Conservation (phyloP, 225 moss, liverwort and hornwort genomes). For the Pseudisothecium myosuroides region DNA sequence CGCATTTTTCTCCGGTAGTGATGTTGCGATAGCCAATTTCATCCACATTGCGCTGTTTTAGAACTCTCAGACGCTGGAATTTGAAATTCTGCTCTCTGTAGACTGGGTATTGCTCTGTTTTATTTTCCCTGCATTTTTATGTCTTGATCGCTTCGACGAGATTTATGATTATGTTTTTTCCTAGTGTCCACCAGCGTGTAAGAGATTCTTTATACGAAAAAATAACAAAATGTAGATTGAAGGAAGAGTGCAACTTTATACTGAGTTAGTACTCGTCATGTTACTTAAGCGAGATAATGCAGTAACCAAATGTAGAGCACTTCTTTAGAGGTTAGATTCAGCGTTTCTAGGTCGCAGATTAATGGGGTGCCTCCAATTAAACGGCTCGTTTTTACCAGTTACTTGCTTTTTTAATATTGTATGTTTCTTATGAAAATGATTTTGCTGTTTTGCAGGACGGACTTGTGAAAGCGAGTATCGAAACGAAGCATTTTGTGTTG, state of each 20-base stretch:
- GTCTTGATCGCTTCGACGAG: background rate
- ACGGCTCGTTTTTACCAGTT: background rate
- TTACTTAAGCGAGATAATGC: too few species aligned
- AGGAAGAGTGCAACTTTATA: background rate
- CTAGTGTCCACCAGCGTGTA: background rate
- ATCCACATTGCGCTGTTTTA: background rate
- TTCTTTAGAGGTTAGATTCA: background rate
- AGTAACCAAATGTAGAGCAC: too few species aligned
- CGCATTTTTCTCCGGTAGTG: background rate
- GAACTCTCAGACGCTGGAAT: background rate
- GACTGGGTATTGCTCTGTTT: background rate
- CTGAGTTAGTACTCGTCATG: background rate
- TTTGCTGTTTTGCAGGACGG: conserved; percentile 35
- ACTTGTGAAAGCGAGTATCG: conserved; percentile 35
- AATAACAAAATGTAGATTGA: background rate
- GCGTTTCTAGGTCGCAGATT: too few species aligned
- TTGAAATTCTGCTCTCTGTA: background rate
- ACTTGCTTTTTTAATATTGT: background rate
- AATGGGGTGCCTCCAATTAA: background rate
- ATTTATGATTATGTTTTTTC: background rate
- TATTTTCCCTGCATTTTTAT: background rate
- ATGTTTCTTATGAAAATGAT: background rate
- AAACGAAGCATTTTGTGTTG: conserved; percentile 92
- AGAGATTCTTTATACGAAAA: background rate
- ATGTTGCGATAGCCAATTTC: background rate